Percentiles rank a stretch among this genome's conserved stretches.
phyloP scores from a whole-genome alignment of 495 filamentous ascomycete genomes.

The Hypoxylon trugodes region DNA sequence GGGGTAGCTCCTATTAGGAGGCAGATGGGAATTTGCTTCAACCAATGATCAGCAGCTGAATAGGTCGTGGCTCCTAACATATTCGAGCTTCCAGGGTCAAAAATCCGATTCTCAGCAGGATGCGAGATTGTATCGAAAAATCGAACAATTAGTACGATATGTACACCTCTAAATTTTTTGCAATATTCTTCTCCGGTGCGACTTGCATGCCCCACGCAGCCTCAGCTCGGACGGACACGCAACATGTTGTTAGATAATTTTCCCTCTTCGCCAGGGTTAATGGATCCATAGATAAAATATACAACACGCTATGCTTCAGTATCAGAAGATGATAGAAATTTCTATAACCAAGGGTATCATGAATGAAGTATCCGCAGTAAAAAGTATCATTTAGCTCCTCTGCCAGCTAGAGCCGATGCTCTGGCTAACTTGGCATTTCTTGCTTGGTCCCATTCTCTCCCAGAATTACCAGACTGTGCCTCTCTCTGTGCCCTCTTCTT shows the following conservation, averaged over 20 bases:
- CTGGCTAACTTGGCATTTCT: constrained; percentile 56
- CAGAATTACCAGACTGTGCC: constrained; percentile 56
- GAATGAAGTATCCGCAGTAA: background rate
- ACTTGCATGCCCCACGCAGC: constrained; percentile 2
- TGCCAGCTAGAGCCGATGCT: constrained; percentile 52
- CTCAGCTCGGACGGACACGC: background rate
- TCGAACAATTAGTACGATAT: background rate
- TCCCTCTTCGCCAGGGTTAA: no score
- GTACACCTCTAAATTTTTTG: background rate
- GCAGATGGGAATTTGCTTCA: background rate
- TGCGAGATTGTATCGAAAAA: constrained; percentile 24
- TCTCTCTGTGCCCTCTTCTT: constrained; percentile 64
- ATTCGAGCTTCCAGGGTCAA: background rate
- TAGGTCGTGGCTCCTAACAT: constrained; percentile 3
- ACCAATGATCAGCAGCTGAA: constrained; percentile 9
- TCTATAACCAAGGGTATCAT: constrained; percentile 28
- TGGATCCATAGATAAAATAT: background rate
- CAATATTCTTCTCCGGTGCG: no score
- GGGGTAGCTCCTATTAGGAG: constrained; percentile 5
- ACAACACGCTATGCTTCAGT: constrained; percentile 9
- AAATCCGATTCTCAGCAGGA: constrained; percentile 31
- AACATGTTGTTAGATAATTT: no score
- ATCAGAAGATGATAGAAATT: constrained; percentile 11
- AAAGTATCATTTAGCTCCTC: constrained; percentile 51
- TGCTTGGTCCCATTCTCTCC: constrained; percentile 65